Base-by-base conservation (phyloP, 495 filamentous ascomycete genomes). In the Talaromyces trachyspermus region DNA sequence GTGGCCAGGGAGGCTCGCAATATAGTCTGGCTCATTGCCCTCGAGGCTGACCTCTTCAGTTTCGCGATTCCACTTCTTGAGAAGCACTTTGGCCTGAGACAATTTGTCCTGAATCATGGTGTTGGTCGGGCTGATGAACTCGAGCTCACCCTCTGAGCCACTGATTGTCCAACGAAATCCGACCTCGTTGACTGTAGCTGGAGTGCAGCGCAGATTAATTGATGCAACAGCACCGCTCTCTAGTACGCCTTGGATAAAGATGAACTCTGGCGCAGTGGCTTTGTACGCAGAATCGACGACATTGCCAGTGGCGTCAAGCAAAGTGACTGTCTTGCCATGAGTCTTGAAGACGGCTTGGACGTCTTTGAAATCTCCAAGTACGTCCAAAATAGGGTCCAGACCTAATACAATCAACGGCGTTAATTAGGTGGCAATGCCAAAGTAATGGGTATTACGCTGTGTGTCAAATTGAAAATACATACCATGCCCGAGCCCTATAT, bases 91-190 rank as follows among this genome's bases (percentile, higher is more conserved):
- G 9, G 62, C 51, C 15, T 62, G 56, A 1, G 61, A 56, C 0
- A 55, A 49, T 18, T 55, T 56, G 8, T 67, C 62, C 25, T 71
- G 60, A n/a, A 77, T 15, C 7, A 64, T 63, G 1, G 60, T 49
- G 1, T 54, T 53, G 9, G 46, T 38, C 15, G 44, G 44, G 1
- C 63, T 63, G 1, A 66, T 62, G 15, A 82, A 55, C 17, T 66
- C 60, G 14, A 82, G 70, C 58, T 80, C 75, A 4, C 78, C 79
- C 51, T 69, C 72, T 20, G 71, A 64, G 39, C 78, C 76, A 25
- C 69, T 64, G 36, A 84, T 76, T 0, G 55, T 62, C 80, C 79
- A 83, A 14, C 66, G 51, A 11, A 79, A 61, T 1, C 63, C 69
- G 2, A 68, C 66, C 0, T 66, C 65, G 1, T 68, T 69, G 0